phyloP scores from a whole-genome alignment of 257 asterid genomes.

The Solanum acaule region DNA sequence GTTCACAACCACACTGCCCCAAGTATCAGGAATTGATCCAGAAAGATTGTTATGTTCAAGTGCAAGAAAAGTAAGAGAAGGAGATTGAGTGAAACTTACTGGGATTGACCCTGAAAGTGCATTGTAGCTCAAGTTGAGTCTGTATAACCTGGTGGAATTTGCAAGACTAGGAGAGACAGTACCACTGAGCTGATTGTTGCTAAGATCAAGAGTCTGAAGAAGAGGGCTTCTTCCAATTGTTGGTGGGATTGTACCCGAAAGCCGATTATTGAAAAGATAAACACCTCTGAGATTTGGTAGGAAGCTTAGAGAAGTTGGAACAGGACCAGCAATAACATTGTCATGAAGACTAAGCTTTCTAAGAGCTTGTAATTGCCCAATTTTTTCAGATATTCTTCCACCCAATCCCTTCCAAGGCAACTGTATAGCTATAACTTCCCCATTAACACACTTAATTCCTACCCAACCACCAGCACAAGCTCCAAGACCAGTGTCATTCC shows the following conservation, averaged over 20 bases:
- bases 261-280: slow-evolving; percentile 71
- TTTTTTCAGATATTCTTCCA: slow-evolving; percentile 62
- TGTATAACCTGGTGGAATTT: slow-evolving; percentile 47
- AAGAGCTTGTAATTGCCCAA: slow-evolving; percentile 67
- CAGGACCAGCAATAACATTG: slow-evolving; percentile 48
- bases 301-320: slow-evolving; percentile 51
- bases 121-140: slow-evolving; percentile 73
- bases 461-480: slow-evolving; percentile 74
- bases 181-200: slow-evolving; percentile 67
- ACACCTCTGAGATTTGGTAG: slow-evolving; percentile 71
- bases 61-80: slow-evolving; percentile 67
- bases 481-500: slow-evolving; percentile 50
- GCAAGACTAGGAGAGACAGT: slow-evolving; percentile 36
- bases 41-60: slow-evolving; percentile 67
- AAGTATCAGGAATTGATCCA: slow-evolving; percentile 50
- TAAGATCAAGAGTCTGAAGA: slow-evolving; percentile 74
- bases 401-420: slow-evolving; percentile 66
- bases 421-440: slow-evolving; percentile 56
- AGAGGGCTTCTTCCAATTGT: slow-evolving; percentile 48
- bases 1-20: slow-evolving; percentile 23
- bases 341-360: slow-evolving; percentile 81
- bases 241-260: slow-evolving; percentile 65
- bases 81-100: slow-evolving; percentile 23
- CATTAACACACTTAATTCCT: slow-evolving; percentile 75
- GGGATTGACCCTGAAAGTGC: slow-evolving; percentile 68